phyloP scores from a whole-genome alignment of 2,329 filamentous ascomycete species.

The Colletotrichum sublineola region DNA sequence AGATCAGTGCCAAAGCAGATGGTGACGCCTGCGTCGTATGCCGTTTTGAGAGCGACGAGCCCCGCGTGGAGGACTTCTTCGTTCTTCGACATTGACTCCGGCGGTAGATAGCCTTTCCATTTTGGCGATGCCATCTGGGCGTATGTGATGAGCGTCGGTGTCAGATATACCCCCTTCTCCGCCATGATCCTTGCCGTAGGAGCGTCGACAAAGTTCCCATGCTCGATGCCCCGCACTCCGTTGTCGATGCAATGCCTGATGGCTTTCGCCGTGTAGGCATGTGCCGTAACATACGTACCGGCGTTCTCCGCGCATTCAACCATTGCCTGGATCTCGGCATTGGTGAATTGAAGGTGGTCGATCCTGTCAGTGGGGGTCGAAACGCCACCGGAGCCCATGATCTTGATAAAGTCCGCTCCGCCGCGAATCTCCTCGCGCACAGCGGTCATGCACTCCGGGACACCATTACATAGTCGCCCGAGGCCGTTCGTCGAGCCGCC shows the following conservation, averaged over 20 bases:
- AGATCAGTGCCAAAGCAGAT: conserved; percentile 67
- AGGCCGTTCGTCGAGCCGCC: conserved; percentile 59
- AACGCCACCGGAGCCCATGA: conserved; percentile 71
- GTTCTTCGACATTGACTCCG: conserved; percentile 63
- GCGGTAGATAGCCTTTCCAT: conserved; percentile 59
- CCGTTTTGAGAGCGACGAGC: conserved; percentile 61
- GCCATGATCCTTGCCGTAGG: conserved; percentile 65
- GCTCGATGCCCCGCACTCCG: conserved; percentile 66
- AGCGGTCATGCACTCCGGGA: conserved; percentile 65
- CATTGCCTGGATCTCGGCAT: conserved; percentile 68
- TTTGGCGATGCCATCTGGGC: conserved; percentile 60
- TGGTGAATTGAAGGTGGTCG: conserved; percentile 68
- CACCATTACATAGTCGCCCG: conserved; percentile 65
- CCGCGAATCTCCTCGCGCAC: conserved; percentile 67
- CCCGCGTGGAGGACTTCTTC: conserved; percentile 62
- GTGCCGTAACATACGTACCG: conserved; percentile 68
- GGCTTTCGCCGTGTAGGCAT: conserved; percentile 68
- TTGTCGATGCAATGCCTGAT: conserved; percentile 68
- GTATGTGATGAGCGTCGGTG: conserved; percentile 68
- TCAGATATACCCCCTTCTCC: conserved; percentile 62
- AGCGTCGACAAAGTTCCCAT: conserved; percentile 59
- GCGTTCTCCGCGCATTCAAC: conserved; percentile 61
- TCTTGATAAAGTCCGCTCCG: conserved; percentile 73
- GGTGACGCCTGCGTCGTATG: conserved; percentile 64
- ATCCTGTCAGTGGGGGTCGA: conserved; percentile 67